These are phyloP conservation scores for Acacia crassicarpa DNA, from an alignment of 306 rosid species.

Conservation along the genomic window DNA sequence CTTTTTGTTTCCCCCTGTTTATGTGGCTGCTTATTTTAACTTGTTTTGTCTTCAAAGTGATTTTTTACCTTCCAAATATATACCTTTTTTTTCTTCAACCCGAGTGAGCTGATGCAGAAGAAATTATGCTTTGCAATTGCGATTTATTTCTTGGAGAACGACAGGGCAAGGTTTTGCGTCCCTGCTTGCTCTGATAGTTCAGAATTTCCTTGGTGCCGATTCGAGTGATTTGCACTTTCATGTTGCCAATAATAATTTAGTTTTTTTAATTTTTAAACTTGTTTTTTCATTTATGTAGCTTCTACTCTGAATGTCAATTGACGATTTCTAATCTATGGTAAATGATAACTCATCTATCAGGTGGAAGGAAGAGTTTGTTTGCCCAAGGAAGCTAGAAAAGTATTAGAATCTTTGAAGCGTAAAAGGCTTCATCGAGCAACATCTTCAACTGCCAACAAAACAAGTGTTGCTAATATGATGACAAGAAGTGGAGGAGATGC, in stretches of 20 bases:
- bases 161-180: background rate
- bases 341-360: constrained; percentile 33
- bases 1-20: background rate
- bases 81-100: background rate
- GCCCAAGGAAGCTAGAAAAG: constrained; percentile 56
- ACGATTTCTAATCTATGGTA: background rate
- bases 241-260: background rate
- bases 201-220: background rate
- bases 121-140: background rate
- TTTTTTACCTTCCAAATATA: background rate
- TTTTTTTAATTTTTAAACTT: background rate
- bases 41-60: background rate
- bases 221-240: background rate
- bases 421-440: constrained; percentile 61
- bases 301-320: constrained; percentile 13
- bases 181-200: background rate
- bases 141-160: background rate
- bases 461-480: constrained; percentile 40
- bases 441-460: constrained; percentile 36
- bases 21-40: background rate
- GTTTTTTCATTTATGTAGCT: background rate
- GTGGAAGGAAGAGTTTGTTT: constrained; percentile 67
- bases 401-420: constrained; percentile 52
- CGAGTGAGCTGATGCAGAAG: background rate
- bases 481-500: constrained; percentile 78